phyloP scores from a whole-genome alignment of 805 yeast species.

The Kuraishia capsulata region DNA sequence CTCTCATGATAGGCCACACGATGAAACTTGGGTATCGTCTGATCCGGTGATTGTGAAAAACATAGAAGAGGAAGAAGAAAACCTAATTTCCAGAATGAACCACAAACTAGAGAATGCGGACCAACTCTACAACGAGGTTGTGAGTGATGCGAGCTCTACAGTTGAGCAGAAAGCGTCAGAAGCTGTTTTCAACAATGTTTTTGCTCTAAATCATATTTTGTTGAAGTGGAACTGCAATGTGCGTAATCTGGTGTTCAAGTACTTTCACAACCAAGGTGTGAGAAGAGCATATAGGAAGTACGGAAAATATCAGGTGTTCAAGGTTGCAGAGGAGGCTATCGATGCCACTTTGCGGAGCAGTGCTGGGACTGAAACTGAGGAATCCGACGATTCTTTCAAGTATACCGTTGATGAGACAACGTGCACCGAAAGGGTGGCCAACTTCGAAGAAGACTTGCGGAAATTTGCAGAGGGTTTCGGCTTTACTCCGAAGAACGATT shows the following conservation, averaged over 20 bases:
- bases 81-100: neutral
- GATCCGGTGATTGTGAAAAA: slow-evolving; percentile 16
- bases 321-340: slow-evolving; percentile 8
- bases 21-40: slow-evolving; percentile 8
- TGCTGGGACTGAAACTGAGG: neutral
- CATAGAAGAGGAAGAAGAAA: neutral
- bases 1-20: slow-evolving; percentile 17
- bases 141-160: neutral
- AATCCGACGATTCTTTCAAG: slow-evolving; percentile 7
- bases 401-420: slow-evolving; percentile 5
- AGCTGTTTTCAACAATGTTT: slow-evolving; percentile 48
- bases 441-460: slow-evolving; percentile 46
- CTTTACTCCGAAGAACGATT: slow-evolving; percentile 39
- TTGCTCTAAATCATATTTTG: slow-evolving; percentile 62
- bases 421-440: slow-evolving; percentile 26
- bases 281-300: slow-evolving; percentile 34
- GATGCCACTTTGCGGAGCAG: neutral
- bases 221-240: slow-evolving; percentile 71
- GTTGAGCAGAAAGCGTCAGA: slow-evolving; percentile 12
- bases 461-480: slow-evolving; percentile 25
- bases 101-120: neutral
- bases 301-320: slow-evolving; percentile 38
- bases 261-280: slow-evolving; percentile 38
- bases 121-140: neutral
- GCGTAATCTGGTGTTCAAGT: slow-evolving; percentile 55